Conservation (phyloP, 1,139 yeast genomes). For the Torulaspora pretoriensis region DNA sequence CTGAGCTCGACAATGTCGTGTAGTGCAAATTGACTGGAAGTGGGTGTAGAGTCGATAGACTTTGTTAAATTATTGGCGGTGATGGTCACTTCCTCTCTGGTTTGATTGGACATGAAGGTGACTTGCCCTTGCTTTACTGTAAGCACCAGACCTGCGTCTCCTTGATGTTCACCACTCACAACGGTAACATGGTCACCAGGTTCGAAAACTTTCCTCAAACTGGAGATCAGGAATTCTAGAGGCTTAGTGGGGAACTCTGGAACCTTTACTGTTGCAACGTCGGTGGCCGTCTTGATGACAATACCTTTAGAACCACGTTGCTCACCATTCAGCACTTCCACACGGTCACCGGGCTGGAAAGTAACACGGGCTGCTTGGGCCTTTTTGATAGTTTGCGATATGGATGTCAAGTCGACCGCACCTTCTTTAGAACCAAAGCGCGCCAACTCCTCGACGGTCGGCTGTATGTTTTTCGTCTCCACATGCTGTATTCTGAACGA, state of each 20-base stretch:
- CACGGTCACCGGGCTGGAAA: constrained; percentile 92
- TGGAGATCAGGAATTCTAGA: constrained; percentile 71
- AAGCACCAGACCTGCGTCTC: constrained; percentile 93
- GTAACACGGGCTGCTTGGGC: constrained; percentile 51
- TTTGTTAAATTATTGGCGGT: constrained; percentile 83
- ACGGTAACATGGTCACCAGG: constrained; percentile 97
- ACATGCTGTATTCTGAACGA: constrained; percentile 80
- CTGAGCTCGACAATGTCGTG: constrained; percentile 88
- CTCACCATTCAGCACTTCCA: constrained; percentile 88
- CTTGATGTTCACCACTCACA: constrained; percentile 83
- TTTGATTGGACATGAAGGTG: constrained; percentile 82
- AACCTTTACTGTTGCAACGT: constrained; percentile 42
- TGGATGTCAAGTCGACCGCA: constrained; percentile 77
- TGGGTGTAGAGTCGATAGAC: constrained; percentile 67
- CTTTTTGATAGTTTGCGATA: constrained; percentile 77
- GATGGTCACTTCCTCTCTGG: constrained; percentile 81
- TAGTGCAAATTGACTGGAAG: constrained; percentile 71
- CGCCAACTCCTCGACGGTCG: constrained; percentile 84
- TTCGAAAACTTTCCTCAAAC: constrained; percentile 77
- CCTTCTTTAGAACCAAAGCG: constrained; percentile 69
- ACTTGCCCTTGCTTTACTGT: constrained; percentile 79
- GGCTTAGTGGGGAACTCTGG: constrained; percentile 45
- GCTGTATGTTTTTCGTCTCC: constrained; percentile 80
- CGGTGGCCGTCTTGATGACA: constrained; percentile 53
- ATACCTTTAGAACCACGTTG: constrained; percentile 85